Conservation (phyloP, 768 basidiomycete genomes). For the Lyophyllum shimeji region DNA sequence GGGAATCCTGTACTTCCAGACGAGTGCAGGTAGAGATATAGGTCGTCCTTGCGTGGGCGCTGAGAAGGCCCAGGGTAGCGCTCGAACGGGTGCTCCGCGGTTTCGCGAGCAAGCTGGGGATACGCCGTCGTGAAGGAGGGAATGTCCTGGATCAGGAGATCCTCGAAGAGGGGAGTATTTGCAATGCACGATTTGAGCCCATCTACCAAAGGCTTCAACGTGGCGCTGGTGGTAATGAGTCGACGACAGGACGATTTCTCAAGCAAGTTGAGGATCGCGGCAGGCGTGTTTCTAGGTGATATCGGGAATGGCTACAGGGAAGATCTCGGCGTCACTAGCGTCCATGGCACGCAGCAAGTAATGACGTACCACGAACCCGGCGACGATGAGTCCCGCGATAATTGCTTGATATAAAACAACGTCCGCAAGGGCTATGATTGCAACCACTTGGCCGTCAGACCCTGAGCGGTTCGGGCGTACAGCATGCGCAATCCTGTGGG, state of each 20-base stretch:
- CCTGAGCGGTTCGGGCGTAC: constrained; percentile 27
- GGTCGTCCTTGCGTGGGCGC: constrained; percentile 13
- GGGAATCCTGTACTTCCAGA: constrained; percentile 41
- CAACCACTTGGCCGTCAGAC: constrained; percentile 25
- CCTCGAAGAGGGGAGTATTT: not conserved
- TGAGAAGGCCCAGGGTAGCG: constrained; percentile 1
- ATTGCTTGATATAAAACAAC: constrained; percentile 35
- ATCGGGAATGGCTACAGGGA: constrained; percentile 36
- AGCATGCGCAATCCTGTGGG: constrained; percentile 33
- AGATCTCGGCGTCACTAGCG: not conserved
- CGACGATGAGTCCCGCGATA: constrained; percentile 26
- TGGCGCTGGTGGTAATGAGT: constrained; percentile 27
- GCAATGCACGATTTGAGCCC: constrained; percentile 14
- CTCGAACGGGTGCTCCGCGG: constrained; percentile 2
- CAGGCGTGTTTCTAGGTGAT: constrained; percentile 23
- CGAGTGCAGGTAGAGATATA: constrained; percentile 33
- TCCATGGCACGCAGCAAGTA: no score
- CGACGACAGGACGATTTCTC: constrained; percentile 27
- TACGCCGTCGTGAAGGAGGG: constrained; percentile 6
- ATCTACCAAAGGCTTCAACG: constrained; percentile 21
- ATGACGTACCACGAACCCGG: constrained; percentile 18
- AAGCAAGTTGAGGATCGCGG: constrained; percentile 33
- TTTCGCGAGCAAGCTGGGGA: constrained; percentile 11
- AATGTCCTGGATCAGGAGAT: not conserved
- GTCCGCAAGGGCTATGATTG: constrained; percentile 26